These are phyloP conservation scores for Cylindrotheca fusiformis DNA, from an alignment of 108 stramenopile species.

Conservation along the genomic window DNA sequence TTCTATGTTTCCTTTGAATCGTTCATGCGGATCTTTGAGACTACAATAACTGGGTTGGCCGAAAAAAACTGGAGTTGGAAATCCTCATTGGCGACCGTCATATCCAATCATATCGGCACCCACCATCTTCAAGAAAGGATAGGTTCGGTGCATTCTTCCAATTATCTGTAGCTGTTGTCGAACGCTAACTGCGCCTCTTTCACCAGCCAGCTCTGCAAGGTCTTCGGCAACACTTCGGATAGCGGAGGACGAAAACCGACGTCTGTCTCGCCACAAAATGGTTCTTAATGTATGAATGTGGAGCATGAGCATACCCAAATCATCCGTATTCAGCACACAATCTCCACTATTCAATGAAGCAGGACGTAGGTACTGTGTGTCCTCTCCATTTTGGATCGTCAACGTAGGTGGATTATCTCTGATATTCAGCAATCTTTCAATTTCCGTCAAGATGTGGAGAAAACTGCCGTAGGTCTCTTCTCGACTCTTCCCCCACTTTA, in stretches of 20 bases:
- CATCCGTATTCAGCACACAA: constrained; percentile 53
- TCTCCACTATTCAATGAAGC: background rate
- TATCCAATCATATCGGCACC: constrained; percentile 10
- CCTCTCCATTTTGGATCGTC: background rate
- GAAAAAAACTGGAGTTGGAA: too few relatives aligned
- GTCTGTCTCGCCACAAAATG: constrained; percentile 71
- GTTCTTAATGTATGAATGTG: constrained; percentile 82
- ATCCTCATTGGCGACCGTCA: background rate
- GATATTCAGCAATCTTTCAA: constrained; percentile 85
- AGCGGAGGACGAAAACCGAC: constrained; percentile 54
- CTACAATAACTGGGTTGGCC: too few relatives aligned
- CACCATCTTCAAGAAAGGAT: constrained; percentile 70
- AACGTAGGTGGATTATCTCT: constrained; percentile 70
- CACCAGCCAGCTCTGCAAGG: constrained; percentile 86
- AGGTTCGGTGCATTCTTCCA: constrained; percentile 78
- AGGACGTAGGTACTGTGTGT: background rate
- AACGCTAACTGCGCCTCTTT: constrained; percentile 81
- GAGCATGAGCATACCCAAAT: constrained; percentile 88
- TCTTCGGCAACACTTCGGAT: constrained; percentile 79
- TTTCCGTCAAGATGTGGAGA: constrained; percentile 71
- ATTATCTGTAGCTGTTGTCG: constrained; percentile 82
- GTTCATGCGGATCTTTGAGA: too few relatives aligned
- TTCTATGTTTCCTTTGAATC: too few relatives aligned
- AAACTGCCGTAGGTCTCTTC: constrained; percentile 76
- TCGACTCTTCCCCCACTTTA: constrained; percentile 69